These are phyloP conservation scores for Blastobotrys terrestris DNA, from an alignment of 805 yeast genomes.

Conservation along the genomic window DNA sequence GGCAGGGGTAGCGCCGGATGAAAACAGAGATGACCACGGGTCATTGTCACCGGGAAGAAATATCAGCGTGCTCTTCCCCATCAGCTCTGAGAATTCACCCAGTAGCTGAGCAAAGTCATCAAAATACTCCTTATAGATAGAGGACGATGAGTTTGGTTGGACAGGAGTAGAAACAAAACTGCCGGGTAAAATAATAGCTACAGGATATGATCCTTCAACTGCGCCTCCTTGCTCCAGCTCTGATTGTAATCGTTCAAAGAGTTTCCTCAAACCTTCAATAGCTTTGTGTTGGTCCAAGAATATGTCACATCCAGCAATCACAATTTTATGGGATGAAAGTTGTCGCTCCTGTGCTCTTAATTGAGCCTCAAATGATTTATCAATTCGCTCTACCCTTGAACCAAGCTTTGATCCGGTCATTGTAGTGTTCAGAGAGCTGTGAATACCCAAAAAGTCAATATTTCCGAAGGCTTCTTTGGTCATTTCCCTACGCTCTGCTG, in stretches of 20 bases:
- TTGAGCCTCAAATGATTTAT: slow-evolving; percentile 49
- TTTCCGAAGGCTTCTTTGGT: slow-evolving; percentile 71
- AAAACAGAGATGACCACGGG: slow-evolving; percentile 78
- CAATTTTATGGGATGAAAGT: slow-evolving; percentile 52
- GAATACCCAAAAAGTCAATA: slow-evolving; percentile 58
- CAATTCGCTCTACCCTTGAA: slow-evolving; percentile 43
- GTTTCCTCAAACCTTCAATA: slow-evolving; percentile 58
- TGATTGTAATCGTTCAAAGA: slow-evolving; percentile 49
- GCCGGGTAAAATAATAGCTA: slow-evolving; percentile 73
- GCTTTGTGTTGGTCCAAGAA: slow-evolving; percentile 54
- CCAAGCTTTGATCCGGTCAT: slow-evolving; percentile 4
- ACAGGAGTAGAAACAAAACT: slow-evolving; percentile 69
- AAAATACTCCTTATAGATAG: slow-evolving; percentile 50
- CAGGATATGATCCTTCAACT: slow-evolving; percentile 42
- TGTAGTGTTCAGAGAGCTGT: slow-evolving; percentile 27
- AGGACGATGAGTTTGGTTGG: slow-evolving; percentile 47
- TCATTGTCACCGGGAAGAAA: slow-evolving; percentile 88
- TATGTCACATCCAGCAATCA: slow-evolving; percentile 71
- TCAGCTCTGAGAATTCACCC: slow-evolving; percentile 50
- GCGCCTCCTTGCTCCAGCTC: slow-evolving; percentile 40
- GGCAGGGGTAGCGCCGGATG: slow-evolving; percentile 50
- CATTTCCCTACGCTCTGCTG: slow-evolving; percentile 66
- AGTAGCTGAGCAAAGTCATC: slow-evolving; percentile 67
- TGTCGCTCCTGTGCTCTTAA: slow-evolving; percentile 53
- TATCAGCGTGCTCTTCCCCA: slow-evolving; percentile 50